Conservation (phyloP, 345 rosid genomes). For the Gossypium sturtianum region DNA sequence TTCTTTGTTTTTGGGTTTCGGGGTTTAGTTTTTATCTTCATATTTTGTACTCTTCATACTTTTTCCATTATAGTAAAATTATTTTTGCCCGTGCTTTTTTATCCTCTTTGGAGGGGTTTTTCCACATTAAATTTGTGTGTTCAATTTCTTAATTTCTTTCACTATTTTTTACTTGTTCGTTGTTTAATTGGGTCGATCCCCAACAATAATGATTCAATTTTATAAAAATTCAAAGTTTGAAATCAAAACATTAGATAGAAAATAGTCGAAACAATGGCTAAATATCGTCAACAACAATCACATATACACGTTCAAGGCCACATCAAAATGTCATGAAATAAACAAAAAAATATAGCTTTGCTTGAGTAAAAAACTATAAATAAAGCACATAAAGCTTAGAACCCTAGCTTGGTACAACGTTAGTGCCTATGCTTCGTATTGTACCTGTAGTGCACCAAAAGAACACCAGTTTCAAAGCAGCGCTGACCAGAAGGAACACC, state of each 20-base stretch:
- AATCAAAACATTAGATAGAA: not conserved
- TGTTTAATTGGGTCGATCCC: no score
- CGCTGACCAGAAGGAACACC: no score
- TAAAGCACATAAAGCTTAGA: slow-evolving; percentile 22
- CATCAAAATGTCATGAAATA: not conserved
- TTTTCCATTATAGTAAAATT: no score
- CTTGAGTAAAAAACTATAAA: not conserved
- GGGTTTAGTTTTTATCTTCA: no score
- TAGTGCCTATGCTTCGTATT: slow-evolving; percentile 65
- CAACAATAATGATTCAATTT: no score
- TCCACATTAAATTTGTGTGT: no score
- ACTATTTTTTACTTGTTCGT: no score
- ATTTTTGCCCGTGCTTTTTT: no score
- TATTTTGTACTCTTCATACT: no score
- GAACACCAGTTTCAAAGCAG: fast-evolving
- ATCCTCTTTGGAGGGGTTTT: no score
- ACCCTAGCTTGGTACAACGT: slow-evolving; percentile 66
- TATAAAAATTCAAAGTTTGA: not conserved
- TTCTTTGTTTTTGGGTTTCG: no score
- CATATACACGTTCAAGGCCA: not conserved
- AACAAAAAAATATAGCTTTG: not conserved
- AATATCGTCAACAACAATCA: not conserved
- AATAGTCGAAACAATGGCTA: not conserved
- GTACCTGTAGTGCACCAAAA: slow-evolving; percentile 28
- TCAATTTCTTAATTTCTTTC: no score